A percentile compares a stretch with the other conserved stretches of the same genome.
Evolutionary conservation across 192 early-diverging fungal genomes (phyloP).

Genomic region (Cladochytrium replicatum): DNA sequence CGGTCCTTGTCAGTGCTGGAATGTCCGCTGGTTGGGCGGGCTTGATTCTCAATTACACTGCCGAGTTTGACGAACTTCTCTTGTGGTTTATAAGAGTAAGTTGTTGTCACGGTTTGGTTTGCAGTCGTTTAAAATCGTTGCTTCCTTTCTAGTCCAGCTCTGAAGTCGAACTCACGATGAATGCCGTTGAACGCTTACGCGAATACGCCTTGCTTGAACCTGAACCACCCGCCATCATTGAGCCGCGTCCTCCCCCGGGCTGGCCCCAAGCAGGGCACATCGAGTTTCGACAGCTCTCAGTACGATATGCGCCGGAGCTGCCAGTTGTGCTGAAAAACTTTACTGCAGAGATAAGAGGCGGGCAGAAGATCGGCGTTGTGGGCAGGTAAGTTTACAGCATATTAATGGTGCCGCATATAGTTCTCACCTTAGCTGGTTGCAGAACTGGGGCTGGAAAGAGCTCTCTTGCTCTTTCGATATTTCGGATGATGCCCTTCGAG

Average conservation of each 20-base stretch:
- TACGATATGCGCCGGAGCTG: conserved; percentile 37
- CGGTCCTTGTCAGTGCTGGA: background rate
- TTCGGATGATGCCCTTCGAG: conserved; percentile 58
- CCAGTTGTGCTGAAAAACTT: conserved; percentile 37
- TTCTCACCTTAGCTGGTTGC: too few relatives aligned
- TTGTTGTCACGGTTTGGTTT: too few relatives aligned
- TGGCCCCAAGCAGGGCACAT: conserved; percentile 43
- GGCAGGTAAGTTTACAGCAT: conserved; percentile 16
- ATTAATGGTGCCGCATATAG: too few relatives aligned
- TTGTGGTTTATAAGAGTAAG: too few relatives aligned
- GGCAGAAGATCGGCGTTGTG: conserved; percentile 41
- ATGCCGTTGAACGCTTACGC: conserved; percentile 45
- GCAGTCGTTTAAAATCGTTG: too few relatives aligned
- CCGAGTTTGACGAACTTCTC: too few relatives aligned
- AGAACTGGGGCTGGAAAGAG: conserved; percentile 76
- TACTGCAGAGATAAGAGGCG: conserved; percentile 19
- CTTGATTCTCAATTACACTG: conserved; percentile 19
- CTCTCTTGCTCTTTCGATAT: conserved; percentile 59
- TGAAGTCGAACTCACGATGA: conserved; percentile 47
- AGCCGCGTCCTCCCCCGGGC: conserved; percentile 13
- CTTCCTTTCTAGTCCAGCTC: background rate
- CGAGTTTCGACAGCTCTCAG: conserved; percentile 25
- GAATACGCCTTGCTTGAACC: conserved; percentile 56
- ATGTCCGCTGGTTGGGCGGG: conserved; percentile 20
- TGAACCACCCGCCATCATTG: conserved; percentile 20